Evolutionary conservation across 1,284 basidiomycete species (phyloP).

Genomic region (Sphaerobolus stellatus): DNA sequence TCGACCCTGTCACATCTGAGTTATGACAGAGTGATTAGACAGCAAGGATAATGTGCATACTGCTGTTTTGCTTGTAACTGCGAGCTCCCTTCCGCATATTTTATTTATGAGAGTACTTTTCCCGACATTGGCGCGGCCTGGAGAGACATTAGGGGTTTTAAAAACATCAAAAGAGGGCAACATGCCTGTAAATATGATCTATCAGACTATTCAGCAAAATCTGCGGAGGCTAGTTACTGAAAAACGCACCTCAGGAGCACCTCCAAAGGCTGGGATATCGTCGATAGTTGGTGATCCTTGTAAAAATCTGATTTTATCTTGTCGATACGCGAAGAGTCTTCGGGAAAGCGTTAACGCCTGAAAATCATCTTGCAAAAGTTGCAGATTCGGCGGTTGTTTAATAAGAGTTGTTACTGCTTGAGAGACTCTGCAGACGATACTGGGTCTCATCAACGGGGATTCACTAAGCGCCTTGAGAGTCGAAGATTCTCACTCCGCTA

Average conservation of each 20-base stretch:
- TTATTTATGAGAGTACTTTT: conserved; percentile 74
- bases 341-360: too few species aligned
- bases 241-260: conserved; percentile 50
- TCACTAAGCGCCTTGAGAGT: too few species aligned
- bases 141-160: conserved; percentile 38
- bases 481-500: too few species aligned
- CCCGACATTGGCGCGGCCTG: conserved; percentile 61
- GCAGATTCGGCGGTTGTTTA: too few species aligned
- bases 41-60: conserved; percentile 38
- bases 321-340: too few species aligned
- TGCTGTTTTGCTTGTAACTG: conserved; percentile 62
- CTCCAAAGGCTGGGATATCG: conserved; percentile 44
- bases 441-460: too few species aligned
- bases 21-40: background rate
- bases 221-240: background rate
- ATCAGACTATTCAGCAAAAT: conserved; percentile 7
- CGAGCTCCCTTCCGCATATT: conserved; percentile 53
- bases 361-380: too few species aligned
- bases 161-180: conserved; percentile 3
- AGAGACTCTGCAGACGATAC: too few species aligned
- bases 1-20: conserved; percentile 48
- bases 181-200: conserved; percentile 57
- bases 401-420: too few species aligned
- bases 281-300: conserved; percentile 39
- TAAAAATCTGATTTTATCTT: too few species aligned